Evolutionary conservation across 75 land plant species (phyloP).

Genomic region (Adiantum capillusveneris): DNA sequence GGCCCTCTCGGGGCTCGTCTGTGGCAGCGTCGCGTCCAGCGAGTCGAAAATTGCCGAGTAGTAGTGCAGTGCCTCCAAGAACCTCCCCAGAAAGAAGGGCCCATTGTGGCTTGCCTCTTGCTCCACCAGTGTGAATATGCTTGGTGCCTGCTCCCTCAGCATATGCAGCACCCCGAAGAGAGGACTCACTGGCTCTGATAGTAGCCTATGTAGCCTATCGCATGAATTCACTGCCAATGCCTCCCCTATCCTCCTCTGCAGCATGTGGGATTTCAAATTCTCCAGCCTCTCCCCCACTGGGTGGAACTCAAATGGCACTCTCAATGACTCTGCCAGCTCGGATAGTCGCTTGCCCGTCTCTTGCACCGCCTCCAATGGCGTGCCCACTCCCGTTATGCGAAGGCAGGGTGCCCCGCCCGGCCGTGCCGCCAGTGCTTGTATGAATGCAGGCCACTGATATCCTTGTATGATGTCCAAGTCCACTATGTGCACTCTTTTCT

Average conservation of each 20-base stretch:
- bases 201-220: conserved; percentile 35
- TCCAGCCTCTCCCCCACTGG: conserved; percentile 38
- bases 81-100: conserved; percentile 42
- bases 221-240: conserved; percentile 48
- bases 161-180: conserved; percentile 30
- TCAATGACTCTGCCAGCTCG: conserved; percentile 38
- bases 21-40: conserved; percentile 48
- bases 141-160: conserved; percentile 50
- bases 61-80: conserved; percentile 51
- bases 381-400: conserved; percentile 47
- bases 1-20: too few relatives aligned
- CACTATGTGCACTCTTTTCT: too few relatives aligned
- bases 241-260: conserved; percentile 42
- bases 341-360: conserved; percentile 42
- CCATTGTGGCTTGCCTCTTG: conserved; percentile 61
- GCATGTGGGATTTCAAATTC: conserved; percentile 36
- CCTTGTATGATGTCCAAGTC: too few relatives aligned
- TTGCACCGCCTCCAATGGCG: conserved; percentile 18
- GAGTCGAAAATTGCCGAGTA: too few relatives aligned
- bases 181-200: conserved; percentile 3
- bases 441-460: too few relatives aligned
- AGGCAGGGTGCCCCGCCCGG: conserved; percentile 49
- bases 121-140: conserved; percentile 46
- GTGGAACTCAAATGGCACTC: conserved; percentile 46
- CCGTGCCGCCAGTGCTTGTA: too few relatives aligned